Conservation (phyloP, 2,329 filamentous ascomycete genomes). For the Arachnomyces sp. region DNA sequence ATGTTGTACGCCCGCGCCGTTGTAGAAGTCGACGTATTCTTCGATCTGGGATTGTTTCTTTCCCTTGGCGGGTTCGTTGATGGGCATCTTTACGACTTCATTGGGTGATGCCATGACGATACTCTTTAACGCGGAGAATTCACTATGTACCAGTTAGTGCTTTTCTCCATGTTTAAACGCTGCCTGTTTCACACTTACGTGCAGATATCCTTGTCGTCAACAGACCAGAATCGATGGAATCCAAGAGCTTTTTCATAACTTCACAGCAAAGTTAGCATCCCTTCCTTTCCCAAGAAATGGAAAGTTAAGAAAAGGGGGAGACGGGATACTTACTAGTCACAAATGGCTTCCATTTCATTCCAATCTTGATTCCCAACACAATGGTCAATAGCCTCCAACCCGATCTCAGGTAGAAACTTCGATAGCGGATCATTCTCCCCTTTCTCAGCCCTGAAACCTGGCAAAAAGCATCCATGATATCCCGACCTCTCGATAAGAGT, state of each 20-base stretch:
- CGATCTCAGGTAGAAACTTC: slow-evolving; percentile 53
- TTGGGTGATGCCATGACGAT: slow-evolving; percentile 86
- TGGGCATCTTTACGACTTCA: slow-evolving; percentile 91
- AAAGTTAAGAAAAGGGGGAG: neutral
- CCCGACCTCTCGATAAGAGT: slow-evolving; percentile 68
- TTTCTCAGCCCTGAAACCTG: slow-evolving; percentile 61
- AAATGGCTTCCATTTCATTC: slow-evolving; percentile 69
- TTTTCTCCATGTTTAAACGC: too few species aligned
- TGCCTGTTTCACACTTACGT: slow-evolving; percentile 36
- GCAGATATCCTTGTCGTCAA: slow-evolving; percentile 87
- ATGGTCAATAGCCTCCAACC: slow-evolving; percentile 77
- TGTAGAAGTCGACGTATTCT: slow-evolving; percentile 85
- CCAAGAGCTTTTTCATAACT: slow-evolving; percentile 82
- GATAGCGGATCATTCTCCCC: slow-evolving; percentile 39
- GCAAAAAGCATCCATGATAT: slow-evolving; percentile 73
- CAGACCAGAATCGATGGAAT: slow-evolving; percentile 96
- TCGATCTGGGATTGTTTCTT: slow-evolving; percentile 93
- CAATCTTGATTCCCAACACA: slow-evolving; percentile 97
- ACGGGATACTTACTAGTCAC: slow-evolving; percentile 45
- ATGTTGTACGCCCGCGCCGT: slow-evolving; percentile 84
- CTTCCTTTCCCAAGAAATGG: neutral
- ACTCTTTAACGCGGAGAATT: slow-evolving; percentile 79
- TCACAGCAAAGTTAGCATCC: slow-evolving; percentile 1
- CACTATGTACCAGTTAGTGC: slow-evolving; percentile 27
- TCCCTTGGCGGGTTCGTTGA: slow-evolving; percentile 87